Percentiles rank a stretch among this genome's conserved stretches.
These are phyloP conservation scores for Pseudocercospora cruenta DNA, from an alignment of 2,329 filamentous ascomycete genomes.

Conservation along the genomic window DNA sequence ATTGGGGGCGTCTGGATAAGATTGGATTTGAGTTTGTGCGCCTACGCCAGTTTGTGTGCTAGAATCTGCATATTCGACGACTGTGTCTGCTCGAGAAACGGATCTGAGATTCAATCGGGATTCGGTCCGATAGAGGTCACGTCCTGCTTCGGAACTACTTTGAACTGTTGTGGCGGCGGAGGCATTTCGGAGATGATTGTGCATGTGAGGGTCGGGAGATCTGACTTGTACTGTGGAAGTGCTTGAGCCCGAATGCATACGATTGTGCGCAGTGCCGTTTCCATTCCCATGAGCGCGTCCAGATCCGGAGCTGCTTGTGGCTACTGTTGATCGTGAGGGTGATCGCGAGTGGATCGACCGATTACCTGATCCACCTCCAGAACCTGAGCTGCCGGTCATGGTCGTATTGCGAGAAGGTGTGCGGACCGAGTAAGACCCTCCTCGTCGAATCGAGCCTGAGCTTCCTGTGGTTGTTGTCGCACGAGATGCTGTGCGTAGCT, in stretches of 20 bases:
- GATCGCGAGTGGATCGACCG: background rate
- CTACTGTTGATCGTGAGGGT: background rate
- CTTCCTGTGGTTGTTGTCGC: background rate
- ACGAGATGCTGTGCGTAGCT: background rate
- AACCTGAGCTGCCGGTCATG: background rate
- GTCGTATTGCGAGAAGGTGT: background rate
- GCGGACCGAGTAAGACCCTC: background rate
- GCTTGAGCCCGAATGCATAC: background rate
- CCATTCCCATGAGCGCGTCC: background rate
- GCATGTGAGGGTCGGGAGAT: background rate
- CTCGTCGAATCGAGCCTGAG: background rate
- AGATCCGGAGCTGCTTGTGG: background rate
- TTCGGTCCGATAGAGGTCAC: background rate
- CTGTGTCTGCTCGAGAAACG: background rate
- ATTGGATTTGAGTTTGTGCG: background rate
- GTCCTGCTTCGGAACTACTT: background rate
- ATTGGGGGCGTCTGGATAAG: background rate
- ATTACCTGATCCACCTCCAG: background rate
- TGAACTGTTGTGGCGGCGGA: background rate
- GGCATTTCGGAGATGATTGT: background rate
- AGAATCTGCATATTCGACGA: constrained; percentile 1
- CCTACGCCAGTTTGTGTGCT: background rate
- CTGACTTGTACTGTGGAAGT: background rate
- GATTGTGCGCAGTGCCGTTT: background rate
- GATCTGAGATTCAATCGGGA: background rate